Evolutionary conservation across 371 early-diverging fungal species (phyloP).

Genomic region (Apophysomyces variabilis): DNA sequence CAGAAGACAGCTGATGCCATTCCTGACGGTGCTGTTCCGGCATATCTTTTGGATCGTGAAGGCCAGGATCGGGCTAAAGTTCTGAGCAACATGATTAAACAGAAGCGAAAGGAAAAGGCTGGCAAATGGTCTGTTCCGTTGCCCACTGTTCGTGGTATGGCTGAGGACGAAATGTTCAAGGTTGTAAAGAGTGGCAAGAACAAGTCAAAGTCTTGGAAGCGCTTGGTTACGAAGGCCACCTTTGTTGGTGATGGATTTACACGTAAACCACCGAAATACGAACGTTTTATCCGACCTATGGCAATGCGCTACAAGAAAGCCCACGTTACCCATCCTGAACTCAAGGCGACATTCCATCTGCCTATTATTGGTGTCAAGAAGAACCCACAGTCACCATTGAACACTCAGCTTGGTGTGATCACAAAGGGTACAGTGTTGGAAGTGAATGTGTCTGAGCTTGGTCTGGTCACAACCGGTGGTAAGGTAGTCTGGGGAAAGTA

Average conservation of each 20-base stretch:
- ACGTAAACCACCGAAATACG: conserved; percentile 99
- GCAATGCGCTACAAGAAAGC: conserved; percentile 99
- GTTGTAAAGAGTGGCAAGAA: conserved; percentile 97
- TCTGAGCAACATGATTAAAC: conserved; percentile 99
- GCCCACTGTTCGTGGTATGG: conserved; percentile 98
- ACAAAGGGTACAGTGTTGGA: conserved; percentile 99
- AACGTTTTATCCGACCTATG: conserved; percentile 99
- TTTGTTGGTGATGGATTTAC: conserved; percentile 99
- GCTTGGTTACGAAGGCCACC: conserved; percentile 99
- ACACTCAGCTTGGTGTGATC: conserved; percentile 98
- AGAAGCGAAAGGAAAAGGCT: conserved; percentile 99
- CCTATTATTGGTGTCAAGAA: conserved; percentile 99
- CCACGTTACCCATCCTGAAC: conserved; percentile 99
- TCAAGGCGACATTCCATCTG: conserved; percentile 98
- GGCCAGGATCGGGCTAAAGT: conserved; percentile 96
- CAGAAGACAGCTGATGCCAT: conserved; percentile 86
- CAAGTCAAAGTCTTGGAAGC: conserved; percentile 98
- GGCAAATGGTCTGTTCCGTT: conserved; percentile 99
- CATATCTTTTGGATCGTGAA: conserved; percentile 99
- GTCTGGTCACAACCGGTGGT: conserved; percentile 97
- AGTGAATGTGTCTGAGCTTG: conserved; percentile 93
- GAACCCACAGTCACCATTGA: conserved; percentile 98
- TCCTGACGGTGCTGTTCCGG: conserved; percentile 97
- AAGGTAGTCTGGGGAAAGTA: conserved; percentile 99
- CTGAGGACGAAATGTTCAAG: conserved; percentile 99